These are phyloP conservation scores for Triticum aestivum DNA, from an alignment of 176 grass and related monocot genomes.

Conservation along the genomic window IWGSC_CS_RefSeq_v2.1 NC_057802.1:401532526-401533025, in stretches of 20 bases:
- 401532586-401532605: not conserved
- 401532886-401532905: not conserved
- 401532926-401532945: too few relatives aligned
- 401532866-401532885: not conserved
- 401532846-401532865: slow-evolving; percentile 75
- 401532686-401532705: not conserved
- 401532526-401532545: not conserved
- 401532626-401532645: not conserved
- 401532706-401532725: slow-evolving; percentile 72
- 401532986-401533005: slow-evolving; percentile 60
- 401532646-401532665: not conserved
- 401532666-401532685: not conserved
- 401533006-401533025: slow-evolving; percentile 56
- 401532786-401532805: slow-evolving; percentile 91
- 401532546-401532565: not conserved
- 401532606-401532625: too few relatives aligned
- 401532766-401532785: slow-evolving; percentile 82
- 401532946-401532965: not conserved
- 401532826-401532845: slow-evolving; percentile 78
- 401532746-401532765: slow-evolving; percentile 47
- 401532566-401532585: not conserved
- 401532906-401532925: not conserved
- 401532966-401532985: slow-evolving; percentile 86
- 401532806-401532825: slow-evolving; percentile 72
- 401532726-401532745: slow-evolving; percentile 35